phyloP scores from a whole-genome alignment of 352 stramenopile species.

The Phytophthora pistaciae region DNA sequence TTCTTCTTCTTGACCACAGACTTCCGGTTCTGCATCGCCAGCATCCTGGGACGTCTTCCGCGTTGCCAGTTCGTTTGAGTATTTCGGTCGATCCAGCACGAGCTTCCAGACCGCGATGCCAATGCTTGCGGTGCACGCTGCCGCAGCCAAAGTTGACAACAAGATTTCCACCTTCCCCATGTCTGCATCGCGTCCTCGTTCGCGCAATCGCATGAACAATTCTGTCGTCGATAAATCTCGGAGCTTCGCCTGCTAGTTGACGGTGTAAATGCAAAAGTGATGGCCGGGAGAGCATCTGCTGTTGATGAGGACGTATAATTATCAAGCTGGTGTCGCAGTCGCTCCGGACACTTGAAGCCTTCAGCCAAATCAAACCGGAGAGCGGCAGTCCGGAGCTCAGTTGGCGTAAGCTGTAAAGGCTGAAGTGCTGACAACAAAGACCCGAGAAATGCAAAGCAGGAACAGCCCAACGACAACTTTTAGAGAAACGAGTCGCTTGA shows the following conservation, averaged over 20 bases:
- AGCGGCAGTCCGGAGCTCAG: background rate
- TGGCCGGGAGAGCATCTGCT: background rate
- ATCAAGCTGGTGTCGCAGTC: constrained; percentile 2
- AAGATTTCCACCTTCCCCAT: constrained; percentile 15
- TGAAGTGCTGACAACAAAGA: background rate
- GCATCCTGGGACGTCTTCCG: background rate
- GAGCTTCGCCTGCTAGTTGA: background rate
- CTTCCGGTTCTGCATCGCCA: background rate
- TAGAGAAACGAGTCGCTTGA: background rate
- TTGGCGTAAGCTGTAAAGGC: background rate
- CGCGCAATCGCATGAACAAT: background rate
- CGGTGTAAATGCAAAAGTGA: background rate
- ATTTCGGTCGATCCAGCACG: constrained; percentile 1
- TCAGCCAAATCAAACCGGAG: background rate
- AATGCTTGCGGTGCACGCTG: constrained; percentile 6
- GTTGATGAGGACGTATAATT: background rate
- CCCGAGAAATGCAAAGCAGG: background rate
- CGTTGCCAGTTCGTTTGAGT: background rate
- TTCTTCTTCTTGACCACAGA: background rate
- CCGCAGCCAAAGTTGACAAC: constrained; percentile 12
- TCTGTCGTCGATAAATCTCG: background rate
- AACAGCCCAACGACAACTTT: background rate
- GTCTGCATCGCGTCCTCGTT: constrained; percentile 1
- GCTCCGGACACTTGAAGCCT: background rate
- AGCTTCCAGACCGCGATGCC: constrained; percentile 16